Base-by-base conservation (phyloP, 345 rosid genomes). In the Zanthoxylum bungeanum region DNA sequence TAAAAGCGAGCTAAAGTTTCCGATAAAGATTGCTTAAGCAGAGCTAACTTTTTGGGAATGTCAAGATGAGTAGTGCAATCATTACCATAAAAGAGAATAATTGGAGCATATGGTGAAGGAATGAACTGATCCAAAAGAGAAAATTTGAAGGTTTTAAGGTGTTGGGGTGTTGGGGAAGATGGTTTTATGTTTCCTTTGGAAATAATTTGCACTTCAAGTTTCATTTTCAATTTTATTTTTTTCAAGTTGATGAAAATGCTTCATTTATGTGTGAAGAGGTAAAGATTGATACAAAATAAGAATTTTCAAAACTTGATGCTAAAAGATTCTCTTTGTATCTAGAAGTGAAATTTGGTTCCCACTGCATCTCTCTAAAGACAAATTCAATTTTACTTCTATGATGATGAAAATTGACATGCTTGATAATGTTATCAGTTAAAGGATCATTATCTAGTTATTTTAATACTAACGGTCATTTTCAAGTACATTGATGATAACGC, bases 61-160 rank as follows among this genome's bases (percentile, higher is more conserved):
- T 73, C 64, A 7, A 33, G 46, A 25, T 31, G 50, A 69, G 44
- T 34, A 5, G 30, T 33, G 10, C n/a, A 60, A 24, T 40, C 52
- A 46, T 52, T 63, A 17, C 76, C 50, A 60, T 83, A 86, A 64
- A 74, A 83, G 24, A 76, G 66, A 68, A 86, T 57, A 33, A 73
- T 21, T 2, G 82, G 82, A 52, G 76, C 74, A 37, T 82, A 80
- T 0, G 44, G 42, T 22, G 58, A n/a, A 14, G 77, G 64, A 14
- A 76, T 19, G 4, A 85, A 50, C 74, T 85, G 85, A 66, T 85
- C 89, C 55, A 81, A 44, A 65, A 83, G 77, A 61, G 82, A 80
- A 24, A 81, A n/a, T n/a, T n/a, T 70, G 71, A 72, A n/a, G n/a
- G n/a, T n/a, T n/a, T n/a, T n/a, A n/a, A n/a, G n/a, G n/a, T n/a